Base-by-base conservation (phyloP, 768 basidiomycete genomes). In the Piloderma croceum region DNA sequence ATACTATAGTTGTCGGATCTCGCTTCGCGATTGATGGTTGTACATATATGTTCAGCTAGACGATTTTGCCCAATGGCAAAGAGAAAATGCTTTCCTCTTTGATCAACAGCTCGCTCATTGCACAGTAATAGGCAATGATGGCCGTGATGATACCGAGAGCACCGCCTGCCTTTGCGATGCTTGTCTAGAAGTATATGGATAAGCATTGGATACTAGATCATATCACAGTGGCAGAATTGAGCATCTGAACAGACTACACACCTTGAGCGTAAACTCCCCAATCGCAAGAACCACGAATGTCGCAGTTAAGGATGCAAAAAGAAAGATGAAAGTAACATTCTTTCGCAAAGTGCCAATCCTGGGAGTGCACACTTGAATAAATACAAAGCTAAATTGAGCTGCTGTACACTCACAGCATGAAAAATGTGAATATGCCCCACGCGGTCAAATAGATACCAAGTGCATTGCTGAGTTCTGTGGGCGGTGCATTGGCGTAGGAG, bases 341-440 rank as follows among this genome's bases (percentile, higher is more conserved):
- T 70, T 67, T 43, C 74, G 68, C 3, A 76, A 56, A 3, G 72
- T 57, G n/a, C 68, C 78, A 25, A 81, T 36, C 25, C 74, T 76
- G 37, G n/a, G 21, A 22, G 12, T n/a, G n/a, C n/a, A n/a, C n/a
- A n/a, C n/a, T n/a, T n/a, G n/a, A n/a, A n/a, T n/a, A n/a, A n/a
- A n/a, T n/a, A n/a, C n/a, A n/a, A n/a, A n/a, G n/a, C n/a, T n/a
- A n/a, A n/a, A n/a, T n/a, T n/a, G 20, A n/a, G 4, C 15, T 31
- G 9, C 20, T 31, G 19, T 9, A 7, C 0, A 68, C 79, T 50
- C 39, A 88, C 86, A 79, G 44, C 48, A 88, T 67, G 52, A 86
- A 60, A 60, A 76, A 71, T 1, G 88, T 86, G 23, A 90, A 64
- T 44, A 87, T 60, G 51, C 74, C 75, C 89, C 89, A 91, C 13